A percentile compares a stretch with the other conserved stretches of the same genome.
Evolutionary conservation across 2,329 filamentous ascomycete species (phyloP).

Genomic region (Hypomyces rosellus): DNA sequence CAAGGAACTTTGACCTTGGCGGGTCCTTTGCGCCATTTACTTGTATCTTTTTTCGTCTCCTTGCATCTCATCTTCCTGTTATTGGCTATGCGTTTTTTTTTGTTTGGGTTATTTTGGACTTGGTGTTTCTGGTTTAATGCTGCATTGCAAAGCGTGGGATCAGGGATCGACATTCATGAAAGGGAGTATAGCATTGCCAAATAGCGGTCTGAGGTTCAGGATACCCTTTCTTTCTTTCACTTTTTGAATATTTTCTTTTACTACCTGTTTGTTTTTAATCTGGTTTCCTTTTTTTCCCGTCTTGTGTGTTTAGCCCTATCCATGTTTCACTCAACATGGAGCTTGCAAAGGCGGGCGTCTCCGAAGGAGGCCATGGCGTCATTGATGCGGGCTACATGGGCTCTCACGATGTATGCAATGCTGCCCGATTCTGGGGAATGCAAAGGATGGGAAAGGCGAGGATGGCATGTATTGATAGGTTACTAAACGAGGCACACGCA

Average conservation of each 20-base stretch:
- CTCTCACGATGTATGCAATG: background rate
- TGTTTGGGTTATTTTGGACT: background rate
- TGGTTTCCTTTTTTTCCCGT: background rate
- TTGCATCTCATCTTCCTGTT: too few relatives aligned
- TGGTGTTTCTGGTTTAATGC: background rate
- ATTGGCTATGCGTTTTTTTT: background rate
- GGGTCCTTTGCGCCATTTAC: conserved; percentile 9
- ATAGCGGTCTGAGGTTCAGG: conserved; percentile 4
- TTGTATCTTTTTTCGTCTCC: background rate
- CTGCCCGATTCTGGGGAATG: background rate
- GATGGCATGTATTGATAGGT: background rate
- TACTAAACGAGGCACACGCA: background rate
- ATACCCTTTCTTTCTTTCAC: conserved; percentile 8
- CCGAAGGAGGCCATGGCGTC: background rate
- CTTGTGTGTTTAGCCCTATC: background rate
- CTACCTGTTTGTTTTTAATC: background rate
- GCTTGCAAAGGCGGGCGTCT: background rate
- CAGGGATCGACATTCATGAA: conserved; percentile 1
- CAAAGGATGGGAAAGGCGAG: background rate
- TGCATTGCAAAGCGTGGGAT: conserved; percentile 9
- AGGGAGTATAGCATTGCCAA: conserved; percentile 4
- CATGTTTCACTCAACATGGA: background rate
- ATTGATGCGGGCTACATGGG: background rate
- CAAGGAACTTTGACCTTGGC: background rate
- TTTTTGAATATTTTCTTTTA: background rate